These are phyloP conservation scores for Polygonum maritimum DNA, from an alignment of 148 eudicot genomes.

Conservation along the genomic window DNA sequence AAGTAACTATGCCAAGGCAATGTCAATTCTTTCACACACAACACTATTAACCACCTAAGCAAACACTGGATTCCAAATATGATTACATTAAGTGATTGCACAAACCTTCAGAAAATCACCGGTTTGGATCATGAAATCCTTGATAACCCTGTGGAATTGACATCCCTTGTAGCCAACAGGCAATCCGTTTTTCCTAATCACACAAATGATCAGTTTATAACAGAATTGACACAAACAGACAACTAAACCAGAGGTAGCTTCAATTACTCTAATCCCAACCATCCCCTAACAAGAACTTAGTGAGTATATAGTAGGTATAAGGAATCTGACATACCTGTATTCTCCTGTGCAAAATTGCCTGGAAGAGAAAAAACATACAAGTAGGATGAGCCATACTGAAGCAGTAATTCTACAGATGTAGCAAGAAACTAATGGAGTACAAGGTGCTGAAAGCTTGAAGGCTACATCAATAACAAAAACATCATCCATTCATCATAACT, in stretches of 20 bases:
- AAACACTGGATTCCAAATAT: background rate
- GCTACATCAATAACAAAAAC: background rate
- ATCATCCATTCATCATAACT: background rate
- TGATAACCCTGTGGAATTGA: conserved; percentile 45
- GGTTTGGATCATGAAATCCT: conserved; percentile 64
- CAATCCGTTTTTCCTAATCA: conserved; percentile 76
- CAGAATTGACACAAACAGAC: background rate
- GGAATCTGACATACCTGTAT: conserved; percentile 51
- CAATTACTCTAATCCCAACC: background rate
- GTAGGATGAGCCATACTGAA: background rate
- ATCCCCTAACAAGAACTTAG: background rate
- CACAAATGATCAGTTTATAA: background rate
- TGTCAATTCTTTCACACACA: background rate
- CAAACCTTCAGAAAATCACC: conserved; percentile 89
- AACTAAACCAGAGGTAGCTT: background rate
- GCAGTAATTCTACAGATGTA: background rate
- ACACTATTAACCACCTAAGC: background rate
- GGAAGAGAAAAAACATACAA: conserved; percentile 13
- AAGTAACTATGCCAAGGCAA: background rate
- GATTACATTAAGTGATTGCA: background rate
- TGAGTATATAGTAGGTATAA: background rate
- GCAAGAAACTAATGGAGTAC: background rate
- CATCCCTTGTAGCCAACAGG: conserved; percentile 97
- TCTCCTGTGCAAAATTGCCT: conserved; percentile 98
- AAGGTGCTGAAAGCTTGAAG: background rate